A percentile compares a stretch with the other conserved stretches of the same genome.
Conservation (phyloP, 108 stramenopile species). For the Conticribra weissflogii region DNA sequence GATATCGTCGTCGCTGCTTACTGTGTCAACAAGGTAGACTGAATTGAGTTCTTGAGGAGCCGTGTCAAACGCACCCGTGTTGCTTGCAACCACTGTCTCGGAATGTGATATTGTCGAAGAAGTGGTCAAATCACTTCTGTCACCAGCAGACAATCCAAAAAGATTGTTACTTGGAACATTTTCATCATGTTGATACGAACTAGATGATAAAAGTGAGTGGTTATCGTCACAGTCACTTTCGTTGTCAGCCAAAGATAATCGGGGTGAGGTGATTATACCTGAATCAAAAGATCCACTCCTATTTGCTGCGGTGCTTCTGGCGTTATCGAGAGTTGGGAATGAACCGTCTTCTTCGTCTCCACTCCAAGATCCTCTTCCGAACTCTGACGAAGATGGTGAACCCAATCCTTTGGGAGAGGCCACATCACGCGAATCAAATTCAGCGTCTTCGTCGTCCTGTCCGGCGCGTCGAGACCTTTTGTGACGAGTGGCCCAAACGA, state of each 20-base stretch:
- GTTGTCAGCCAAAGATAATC: neutral
- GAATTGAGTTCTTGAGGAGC: neutral
- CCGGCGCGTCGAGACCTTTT: neutral
- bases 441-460: neutral
- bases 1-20: neutral
- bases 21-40: neutral
- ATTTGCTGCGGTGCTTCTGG: neutral
- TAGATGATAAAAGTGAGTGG: neutral
- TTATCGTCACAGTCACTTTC: neutral
- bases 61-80: neutral
- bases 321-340: neutral
- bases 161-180: constrained; percentile 2
- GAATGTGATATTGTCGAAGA: neutral
- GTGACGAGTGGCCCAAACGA: constrained; percentile 1
- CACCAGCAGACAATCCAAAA: neutral
- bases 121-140: neutral
- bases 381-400: neutral
- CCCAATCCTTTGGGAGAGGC: neutral
- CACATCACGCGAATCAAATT: neutral
- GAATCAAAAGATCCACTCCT: neutral
- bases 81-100: neutral
- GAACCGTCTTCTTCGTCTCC: constrained; percentile 3
- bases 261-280: neutral
- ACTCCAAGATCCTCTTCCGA: neutral
- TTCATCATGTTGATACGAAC: neutral